phyloP scores from a whole-genome alignment of 1,284 basidiomycete species.

The Malassezia globosa region DNA sequence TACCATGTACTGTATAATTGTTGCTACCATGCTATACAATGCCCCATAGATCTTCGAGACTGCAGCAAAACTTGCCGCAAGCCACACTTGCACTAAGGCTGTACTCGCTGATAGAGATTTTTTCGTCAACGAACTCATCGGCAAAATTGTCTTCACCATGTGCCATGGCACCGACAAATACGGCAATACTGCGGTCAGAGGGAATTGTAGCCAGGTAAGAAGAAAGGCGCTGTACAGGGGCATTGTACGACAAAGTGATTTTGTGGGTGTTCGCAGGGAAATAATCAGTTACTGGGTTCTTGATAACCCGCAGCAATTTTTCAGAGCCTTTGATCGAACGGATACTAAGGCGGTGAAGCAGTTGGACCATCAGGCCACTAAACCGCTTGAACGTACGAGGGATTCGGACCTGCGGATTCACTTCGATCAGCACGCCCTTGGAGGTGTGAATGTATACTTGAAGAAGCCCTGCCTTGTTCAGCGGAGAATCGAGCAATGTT shows the following conservation, averaged over 20 bases:
- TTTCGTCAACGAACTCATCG: constrained; percentile 88
- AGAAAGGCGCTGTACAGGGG: constrained; percentile 69
- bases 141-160: constrained; percentile 81
- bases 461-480: constrained; percentile 91
- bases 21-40: constrained; percentile 37
- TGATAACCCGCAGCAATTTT: constrained; percentile 92
- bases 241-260: constrained; percentile 75
- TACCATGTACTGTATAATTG: neutral
- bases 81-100: constrained; percentile 85
- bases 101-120: constrained; percentile 92
- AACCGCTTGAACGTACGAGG: constrained; percentile 98
- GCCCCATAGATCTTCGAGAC: constrained; percentile 49
- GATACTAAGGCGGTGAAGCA: constrained; percentile 89
- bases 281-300: constrained; percentile 93
- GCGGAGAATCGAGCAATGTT: constrained; percentile 88
- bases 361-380: constrained; percentile 96
- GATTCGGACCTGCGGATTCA: constrained; percentile 94
- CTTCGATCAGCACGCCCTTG: constrained; percentile 91
- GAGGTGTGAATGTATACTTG: constrained; percentile 99
- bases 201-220: constrained; percentile 72
- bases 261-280: constrained; percentile 91
- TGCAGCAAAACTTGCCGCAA: constrained; percentile 80
- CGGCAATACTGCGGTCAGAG: constrained; percentile 74
- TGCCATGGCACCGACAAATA: constrained; percentile 76
- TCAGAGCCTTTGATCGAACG: constrained; percentile 90